Base-by-base conservation (phyloP, 129 eudicot genomes). In the Flaveria bidentis region DNA sequence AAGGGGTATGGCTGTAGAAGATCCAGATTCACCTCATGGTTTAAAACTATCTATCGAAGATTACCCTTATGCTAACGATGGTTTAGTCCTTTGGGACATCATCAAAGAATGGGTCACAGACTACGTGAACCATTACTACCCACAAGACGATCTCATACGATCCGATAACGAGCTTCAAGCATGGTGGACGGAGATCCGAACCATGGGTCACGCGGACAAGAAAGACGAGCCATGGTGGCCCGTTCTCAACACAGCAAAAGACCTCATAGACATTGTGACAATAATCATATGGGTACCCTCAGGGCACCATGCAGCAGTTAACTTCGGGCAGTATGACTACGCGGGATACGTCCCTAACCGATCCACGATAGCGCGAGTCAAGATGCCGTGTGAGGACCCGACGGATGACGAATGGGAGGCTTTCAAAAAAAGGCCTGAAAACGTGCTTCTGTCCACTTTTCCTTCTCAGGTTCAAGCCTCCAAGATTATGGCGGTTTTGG, bases 121-220 rank as follows among this genome's bases (percentile, higher is more conserved):
- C 67, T 88, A 91, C 44, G 96, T 87, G 10, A 74, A 25, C 63
- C 64, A 85, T 70, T 81, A 81, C 81, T 74, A 81, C 60, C 80
- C 80, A 9, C 14, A 75, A 28, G 42, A 62, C 3, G n/a, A 41
- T 22, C 44, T 16, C 3, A 55, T 81, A 41, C 42, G 41, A 25
- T 55, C 56, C 0, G 86, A 83, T 30, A 33, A 67, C 57, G 84
- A 80, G 53, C 69, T 80, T 66, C 79, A 73, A 73, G 62, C 79
- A 53, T 92, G 97, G 97, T 92, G 97, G 97, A 76, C 81, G 6
- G 97, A 92, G 39, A 86, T 92, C 8, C 79, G 82, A 44, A 87
- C 77, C 2, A 18, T 51, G 1, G 77, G 80, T 2, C 80, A 76
- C 26, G 78, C 25, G n/a, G 77, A 76, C 74, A 66, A 75, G 66